Evolutionary conservation across 176 grass and related monocot species (phyloP), one percentile per base, ranked within the genome.

Genomic region (Carex cristatella): DNA sequence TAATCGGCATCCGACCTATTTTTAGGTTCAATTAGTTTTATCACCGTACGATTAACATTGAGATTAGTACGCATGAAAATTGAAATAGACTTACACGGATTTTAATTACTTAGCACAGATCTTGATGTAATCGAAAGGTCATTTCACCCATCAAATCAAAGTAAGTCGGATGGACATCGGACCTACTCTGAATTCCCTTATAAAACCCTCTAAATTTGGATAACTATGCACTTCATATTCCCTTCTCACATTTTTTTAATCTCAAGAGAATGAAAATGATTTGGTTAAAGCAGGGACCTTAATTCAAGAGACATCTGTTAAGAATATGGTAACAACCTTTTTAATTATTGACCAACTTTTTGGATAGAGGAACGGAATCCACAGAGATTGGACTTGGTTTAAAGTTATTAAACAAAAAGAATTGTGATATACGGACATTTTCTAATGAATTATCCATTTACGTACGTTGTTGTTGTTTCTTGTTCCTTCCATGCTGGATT

Each of bases 271-370:
- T 48, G 37, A 62, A 58, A 61, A 40, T 48, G n/a, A 82, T 48
- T 66, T 46, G 8, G 19, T 37, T 37, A 66, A 82, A 38, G 33
- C 79, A 65, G 18, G 79, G 38, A 66, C 54, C 61, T 27, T 40
- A 46, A 27, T 68, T 42, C 23, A 23, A 23, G 61, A 66, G 44
- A 65, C n/a, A 66, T 82, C 80, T 30, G 60, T 64, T 49, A 31
- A 51, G 48, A 83, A 83, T 48, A 65, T 31, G 80, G 63, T 67
- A 51, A 83, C 6, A 53, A 75, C 9, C 5, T 53, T 56, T 55
- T 56, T 12, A 77, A 77, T 64, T 64, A 81, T 81, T 48, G 79
- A 65, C 80, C 11, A 49, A 49, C 62, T 82, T 83, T 68, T 32
- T 53, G 12, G n/a, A 2, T 68, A 67, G 37, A 68, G 11, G 80